Evolutionary conservation across 2,329 filamentous ascomycete genomes (phyloP).

Genomic region (Aspergillus sclerotialis): DNA sequence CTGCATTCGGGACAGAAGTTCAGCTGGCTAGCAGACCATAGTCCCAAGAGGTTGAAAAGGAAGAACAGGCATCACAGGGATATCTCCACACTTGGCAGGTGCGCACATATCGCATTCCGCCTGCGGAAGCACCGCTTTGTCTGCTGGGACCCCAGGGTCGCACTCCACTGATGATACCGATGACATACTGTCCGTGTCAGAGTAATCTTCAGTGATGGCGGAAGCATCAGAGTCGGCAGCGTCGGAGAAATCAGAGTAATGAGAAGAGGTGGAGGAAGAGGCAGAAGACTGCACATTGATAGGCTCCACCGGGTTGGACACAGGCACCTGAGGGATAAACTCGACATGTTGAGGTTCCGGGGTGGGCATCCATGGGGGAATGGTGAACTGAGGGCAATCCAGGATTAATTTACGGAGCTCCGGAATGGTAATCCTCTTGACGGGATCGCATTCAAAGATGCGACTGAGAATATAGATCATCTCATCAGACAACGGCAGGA

Average conservation of each 20-base stretch:
- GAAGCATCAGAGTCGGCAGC: constrained; percentile 34
- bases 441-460: constrained; percentile 82
- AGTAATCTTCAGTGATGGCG: constrained; percentile 32
- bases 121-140: constrained; percentile 23
- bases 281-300: constrained; percentile 29
- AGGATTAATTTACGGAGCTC: constrained; percentile 73
- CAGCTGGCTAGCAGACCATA: too few relatives aligned
- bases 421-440: constrained; percentile 70
- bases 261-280: constrained; percentile 28
- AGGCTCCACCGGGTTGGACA: constrained; percentile 26
- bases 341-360: constrained; percentile 27
- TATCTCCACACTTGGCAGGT: too few relatives aligned
- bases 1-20: too few relatives aligned
- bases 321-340: constrained; percentile 29
- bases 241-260: constrained; percentile 31
- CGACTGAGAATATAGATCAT: constrained; percentile 79
- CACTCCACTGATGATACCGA: constrained; percentile 29
- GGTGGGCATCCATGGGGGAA: constrained; percentile 32
- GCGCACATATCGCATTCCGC: constrained; percentile 19
- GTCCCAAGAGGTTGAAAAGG: too few relatives aligned
- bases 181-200: constrained; percentile 26
- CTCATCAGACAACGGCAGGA: constrained; percentile 83
- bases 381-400: constrained; percentile 67
- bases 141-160: constrained; percentile 21
- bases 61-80: too few relatives aligned